Base-by-base conservation (phyloP, 768 basidiomycete species). In the Pulveroboletus sp. region DNA sequence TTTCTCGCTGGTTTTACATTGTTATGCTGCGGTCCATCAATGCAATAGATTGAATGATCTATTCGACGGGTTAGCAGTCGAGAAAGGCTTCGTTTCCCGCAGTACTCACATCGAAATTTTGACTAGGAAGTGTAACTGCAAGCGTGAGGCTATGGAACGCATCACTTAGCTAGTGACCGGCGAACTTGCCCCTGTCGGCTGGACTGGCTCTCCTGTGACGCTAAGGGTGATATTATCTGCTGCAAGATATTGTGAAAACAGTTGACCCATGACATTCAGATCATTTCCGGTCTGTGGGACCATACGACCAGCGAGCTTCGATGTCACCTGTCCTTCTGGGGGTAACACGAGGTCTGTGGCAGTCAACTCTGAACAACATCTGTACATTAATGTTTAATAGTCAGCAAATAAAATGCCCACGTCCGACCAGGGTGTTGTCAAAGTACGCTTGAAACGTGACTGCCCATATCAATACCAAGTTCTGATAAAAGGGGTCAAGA, bases 141-240 rank as follows among this genome's bases (percentile, higher is more conserved):
- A 89, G 73, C 7, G 77, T 74, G 27, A 88, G 67, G 6, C 82
- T 80, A 67, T 81, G 74, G 71, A 88, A 87, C 6, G 86, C 85
- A 17, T 76, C 72, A 39, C 76, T 84, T 34, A 89, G 63, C 86
- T 85, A 87, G 65, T 63, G 13, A 87, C 81, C 0, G 78, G 69
- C 17, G 65, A 66, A 47, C 65, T 69, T 2, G 80, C 69, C 19
- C 81, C 82, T 9, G 69, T 62, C 12, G 85, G 82, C 45, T 80
- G 77, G 6, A 87, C 84, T 16, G 79, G 77, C 29, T 79, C 69
- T 21, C 86, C 85, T 23, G 71, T 72, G 13, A 82, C 79, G 21
- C 71, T 66, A 38, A 88, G 70, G 1, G 82, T 84, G 51, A 80
- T 75, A 50, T 87, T 85, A 51, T 81, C 63, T 4, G 80, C 85